Base-by-base conservation (phyloP, 2,329 filamentous ascomycete genomes). In the Aspergillus fumigatiaffinis region DNA sequence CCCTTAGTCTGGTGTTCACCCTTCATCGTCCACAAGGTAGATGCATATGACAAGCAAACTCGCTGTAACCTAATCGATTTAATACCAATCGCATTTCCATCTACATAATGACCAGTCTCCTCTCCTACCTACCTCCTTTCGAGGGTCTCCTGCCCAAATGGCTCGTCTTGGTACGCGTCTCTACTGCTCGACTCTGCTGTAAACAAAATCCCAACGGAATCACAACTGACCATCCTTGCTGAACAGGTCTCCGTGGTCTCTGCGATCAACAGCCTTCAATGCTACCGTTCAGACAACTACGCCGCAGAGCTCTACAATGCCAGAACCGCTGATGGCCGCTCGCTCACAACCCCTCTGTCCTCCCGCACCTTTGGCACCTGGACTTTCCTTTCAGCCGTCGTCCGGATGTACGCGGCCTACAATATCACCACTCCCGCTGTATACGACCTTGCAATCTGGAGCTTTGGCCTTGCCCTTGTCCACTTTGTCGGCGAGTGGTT, bases 301-400 rank as follows among this genome's bases (percentile, higher is more conserved):
- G 92, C 92, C 7, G 86, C 87, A n/a, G 88, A 91, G 73, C 85
- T 97, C 70, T 99, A 97, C 69, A 73, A 67, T 51, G 65, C 59
- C 61, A 86, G 85, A 66, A 75, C 86, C 21, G 74, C 78, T 28
- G 72, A 80, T 63, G 85, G 85, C 52, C 66, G 72, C 32, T 76
- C 78, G 58, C 82, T 73, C 74, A 84, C 91, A 55, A 92, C 90
- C 5, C 85, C 88, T 4, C 84, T 96, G 29, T 87, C 87, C 10
- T 87, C 87, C 26, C 87, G 91, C 62, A 86, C 91, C 21, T 96
- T 96, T 73, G 92, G 89, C 54, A 94, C 90, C 29, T 97, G 92
- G 87, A 95, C 92, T 0, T 82, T 93, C 57, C 80, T 96, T 57
- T 87, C 89, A 5, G 84, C 86, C 57, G 78, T 96, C 52, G 82